phyloP scores from a whole-genome alignment of 2,329 filamentous ascomycete genomes.

The Beauveria bassiana region DNA sequence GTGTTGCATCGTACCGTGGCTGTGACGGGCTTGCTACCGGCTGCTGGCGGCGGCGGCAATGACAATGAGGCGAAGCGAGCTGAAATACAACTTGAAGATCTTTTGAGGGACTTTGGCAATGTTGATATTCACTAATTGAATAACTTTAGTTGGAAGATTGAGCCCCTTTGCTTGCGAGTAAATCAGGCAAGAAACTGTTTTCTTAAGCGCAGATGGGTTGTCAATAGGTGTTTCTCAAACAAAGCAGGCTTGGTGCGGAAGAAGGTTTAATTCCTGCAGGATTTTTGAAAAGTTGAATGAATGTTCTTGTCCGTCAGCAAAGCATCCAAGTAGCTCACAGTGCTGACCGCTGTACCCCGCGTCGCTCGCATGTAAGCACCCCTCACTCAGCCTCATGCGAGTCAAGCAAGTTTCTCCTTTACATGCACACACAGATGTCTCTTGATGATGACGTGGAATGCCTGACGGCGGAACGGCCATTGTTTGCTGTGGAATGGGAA shows the following conservation, averaged over 20 bases:
- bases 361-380: too few species aligned
- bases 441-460: neutral
- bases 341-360: too few species aligned
- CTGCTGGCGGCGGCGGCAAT: neutral
- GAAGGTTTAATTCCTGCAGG: too few species aligned
- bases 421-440: neutral
- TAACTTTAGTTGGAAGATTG: neutral
- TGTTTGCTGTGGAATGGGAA: neutral
- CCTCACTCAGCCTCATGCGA: too few species aligned
- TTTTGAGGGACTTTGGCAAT: neutral
- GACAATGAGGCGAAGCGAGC: neutral
- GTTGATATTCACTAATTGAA: neutral
- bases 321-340: too few species aligned
- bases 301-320: too few species aligned
- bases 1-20: neutral
- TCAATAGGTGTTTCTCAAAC: too few species aligned
- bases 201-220: too few species aligned
- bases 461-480: neutral
- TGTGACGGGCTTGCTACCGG: neutral
- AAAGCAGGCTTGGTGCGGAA: too few species aligned
- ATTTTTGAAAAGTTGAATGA: too few species aligned
- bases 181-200: too few species aligned
- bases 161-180: too few species aligned
- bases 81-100: neutral
- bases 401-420: neutral